Evolutionary conservation across 2,329 filamentous ascomycete species (phyloP), one percentile per base, ranked within the genome.

Genomic region (Aspergillus sp.): DNA sequence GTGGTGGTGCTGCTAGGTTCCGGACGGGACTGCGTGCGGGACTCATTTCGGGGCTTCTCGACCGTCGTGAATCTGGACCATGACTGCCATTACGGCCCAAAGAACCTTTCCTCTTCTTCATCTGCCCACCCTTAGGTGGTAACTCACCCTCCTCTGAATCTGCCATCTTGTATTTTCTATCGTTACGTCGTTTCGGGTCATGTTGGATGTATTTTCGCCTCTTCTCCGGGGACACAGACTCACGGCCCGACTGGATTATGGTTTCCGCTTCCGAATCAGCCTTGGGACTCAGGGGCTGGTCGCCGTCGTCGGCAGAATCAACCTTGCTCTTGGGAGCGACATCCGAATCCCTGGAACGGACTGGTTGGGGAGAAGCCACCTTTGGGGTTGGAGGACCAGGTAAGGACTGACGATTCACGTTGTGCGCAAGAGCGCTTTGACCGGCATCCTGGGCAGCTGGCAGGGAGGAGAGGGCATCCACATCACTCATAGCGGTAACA

Each of bases 181-280:
- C 57, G 46, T 62, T 54, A 50, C 54, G 57, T 45, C 59, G 61
- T 54, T 60, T 58, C 43, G 60, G 60, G 45, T 67, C 61, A 55
- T 71, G 68, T 40, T 63, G 57, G 44, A 69, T 66, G 47, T 62
- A 61, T 48, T 66, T 68, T 48, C 66, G 66, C 56, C 68, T 69
- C 59, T 73, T 73, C 57, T 73, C 68, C 4, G 71, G 70, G 5
- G 71, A 71, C 46, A 71, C 52, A 30, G 66, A 68, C 53, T 71
- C 68, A 36, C 68, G 66, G 45, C 68, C 68, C 8, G 68, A 73
- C 54, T 73, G 70, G 47, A 74, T 74, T 48, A 73, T 70, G 19
- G 71, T 74, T 57, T 74, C 71, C 45, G 71, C 71, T 60, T 74
- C 71, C 40, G 71, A 73, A 56, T 74, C 71, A 42, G 68, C 68